These are phyloP conservation scores for Fonsecaea erecta DNA, from an alignment of 2,329 filamentous ascomycete species.

Conservation along the genomic window DNA sequence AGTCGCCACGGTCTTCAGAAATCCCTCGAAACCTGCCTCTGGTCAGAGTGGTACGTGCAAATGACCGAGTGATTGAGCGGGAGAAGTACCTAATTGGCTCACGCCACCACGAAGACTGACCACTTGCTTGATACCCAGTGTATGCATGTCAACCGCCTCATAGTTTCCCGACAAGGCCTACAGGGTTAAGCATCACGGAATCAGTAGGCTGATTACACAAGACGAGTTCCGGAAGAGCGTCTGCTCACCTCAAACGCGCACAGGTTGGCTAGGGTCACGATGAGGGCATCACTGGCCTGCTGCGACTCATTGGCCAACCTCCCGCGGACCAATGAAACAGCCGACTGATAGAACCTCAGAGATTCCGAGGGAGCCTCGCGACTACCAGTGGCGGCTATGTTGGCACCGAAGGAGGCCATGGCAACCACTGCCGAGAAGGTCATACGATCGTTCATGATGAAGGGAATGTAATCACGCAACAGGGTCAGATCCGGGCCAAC, in stretches of 20 bases:
- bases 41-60: not conserved
- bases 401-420: conserved; percentile 19
- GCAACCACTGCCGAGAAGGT: conserved; percentile 21
- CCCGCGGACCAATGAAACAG: conserved; percentile 22
- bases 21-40: conserved; percentile 25
- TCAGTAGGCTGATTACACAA: not conserved
- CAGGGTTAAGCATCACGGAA: not conserved
- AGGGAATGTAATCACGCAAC: conserved; percentile 26
- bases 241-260: conserved; percentile 23
- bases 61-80: not conserved
- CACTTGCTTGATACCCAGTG: conserved; percentile 24
- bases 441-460: conserved; percentile 27
- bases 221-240: not conserved
- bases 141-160: conserved; percentile 28
- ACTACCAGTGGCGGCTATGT: conserved; percentile 23
- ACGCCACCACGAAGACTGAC: conserved; percentile 20
- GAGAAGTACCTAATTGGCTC: conserved; percentile 17
- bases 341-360: conserved; percentile 21
- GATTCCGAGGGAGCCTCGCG: conserved; percentile 20
- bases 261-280: conserved; percentile 23
- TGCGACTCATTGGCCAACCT: conserved; percentile 19
- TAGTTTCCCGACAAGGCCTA: conserved; percentile 27
- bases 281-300: conserved; percentile 21
- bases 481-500: conserved; percentile 21
- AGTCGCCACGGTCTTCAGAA: conserved; percentile 19